Conservation (phyloP, 345 rosid genomes). For the Psidium guajava region DNA sequence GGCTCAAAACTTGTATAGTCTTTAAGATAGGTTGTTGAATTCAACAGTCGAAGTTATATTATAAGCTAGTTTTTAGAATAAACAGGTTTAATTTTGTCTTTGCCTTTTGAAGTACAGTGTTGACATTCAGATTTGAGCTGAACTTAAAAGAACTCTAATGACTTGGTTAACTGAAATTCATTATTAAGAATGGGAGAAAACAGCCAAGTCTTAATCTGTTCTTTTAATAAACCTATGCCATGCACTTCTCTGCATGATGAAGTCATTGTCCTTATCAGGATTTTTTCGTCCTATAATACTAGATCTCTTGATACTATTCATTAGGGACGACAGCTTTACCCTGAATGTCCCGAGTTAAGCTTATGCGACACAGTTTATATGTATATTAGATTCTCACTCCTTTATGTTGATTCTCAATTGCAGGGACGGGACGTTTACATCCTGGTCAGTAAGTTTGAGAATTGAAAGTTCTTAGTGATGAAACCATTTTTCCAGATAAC, state of each 20-base stretch:
- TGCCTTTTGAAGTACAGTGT: background rate
- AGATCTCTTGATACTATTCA: background rate
- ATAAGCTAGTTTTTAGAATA: background rate
- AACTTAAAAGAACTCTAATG: background rate
- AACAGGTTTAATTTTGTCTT: background rate
- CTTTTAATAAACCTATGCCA: background rate
- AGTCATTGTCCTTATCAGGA: background rate
- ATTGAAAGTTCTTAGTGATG: slow-evolving; percentile 1
- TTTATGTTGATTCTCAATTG: slow-evolving; percentile 16
- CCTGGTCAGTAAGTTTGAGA: slow-evolving; percentile 58
- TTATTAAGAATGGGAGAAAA: background rate
- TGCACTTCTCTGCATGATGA: background rate
- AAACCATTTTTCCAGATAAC: background rate
- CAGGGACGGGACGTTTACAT: slow-evolving; percentile 99
- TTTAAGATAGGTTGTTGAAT: background rate
- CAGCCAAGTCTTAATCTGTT: background rate
- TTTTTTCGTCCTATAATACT: background rate
- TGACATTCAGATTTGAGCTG: background rate
- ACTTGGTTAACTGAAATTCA: background rate
- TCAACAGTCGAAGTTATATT: background rate
- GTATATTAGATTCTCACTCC: background rate
- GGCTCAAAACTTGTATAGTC: background rate
- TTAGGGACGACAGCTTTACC: background rate
- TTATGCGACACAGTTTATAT: background rate
- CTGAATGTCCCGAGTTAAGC: background rate